Evolutionary conservation across 192 early-diverging fungal genomes (phyloP), one percentile per base, ranked within the genome.

Genomic region (Coemansia sp.): DNA sequence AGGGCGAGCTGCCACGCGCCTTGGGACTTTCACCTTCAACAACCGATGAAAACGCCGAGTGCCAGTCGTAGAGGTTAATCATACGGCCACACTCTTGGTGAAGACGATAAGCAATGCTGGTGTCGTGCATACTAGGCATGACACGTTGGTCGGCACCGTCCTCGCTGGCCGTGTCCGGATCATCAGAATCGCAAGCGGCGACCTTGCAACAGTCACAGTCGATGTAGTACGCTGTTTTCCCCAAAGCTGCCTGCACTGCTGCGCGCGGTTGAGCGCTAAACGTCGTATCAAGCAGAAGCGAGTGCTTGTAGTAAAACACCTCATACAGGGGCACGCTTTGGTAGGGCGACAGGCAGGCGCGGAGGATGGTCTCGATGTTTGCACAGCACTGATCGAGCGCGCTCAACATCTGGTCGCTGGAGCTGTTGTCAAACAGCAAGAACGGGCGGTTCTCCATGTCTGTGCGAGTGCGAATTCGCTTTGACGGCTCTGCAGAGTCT

Each of bases 51-150:
- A 99, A 99, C 10, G 92, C 91, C 46, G 88, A 82, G 69, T 90
- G 95, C 92, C 93, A 94, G 76, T 99, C 97, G 72, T 91, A 93
- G 47, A 98, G 75, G 72, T 99, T 98, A 78, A 99, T 97, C 86
- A 98, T 80, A 65, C 92, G 87, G 3, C 95, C 95, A 75, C 93
- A 98, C 66, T 98, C 95, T 7, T 92, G 83, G 80, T 97, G 94
- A 13, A 98, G 86, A 52, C 91, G 89, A 74, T 99, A 99, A 8
- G 93, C 78, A 43, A 98, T 93, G 80, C 90, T 92, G 0, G 91
- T 94, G 76, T 99, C 97, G 57, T 93, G 86, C 74, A 92, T 87
- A 34, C 87, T 89, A 1, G 90, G 84, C 62, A 85, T 46, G 22
- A 97, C 73, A 55, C 75, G 72, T 27, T 76, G 64, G 18, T 78